Conservation (phyloP, 169 alveolate genomes). For the Cryptosporidium ryanae region DNA sequence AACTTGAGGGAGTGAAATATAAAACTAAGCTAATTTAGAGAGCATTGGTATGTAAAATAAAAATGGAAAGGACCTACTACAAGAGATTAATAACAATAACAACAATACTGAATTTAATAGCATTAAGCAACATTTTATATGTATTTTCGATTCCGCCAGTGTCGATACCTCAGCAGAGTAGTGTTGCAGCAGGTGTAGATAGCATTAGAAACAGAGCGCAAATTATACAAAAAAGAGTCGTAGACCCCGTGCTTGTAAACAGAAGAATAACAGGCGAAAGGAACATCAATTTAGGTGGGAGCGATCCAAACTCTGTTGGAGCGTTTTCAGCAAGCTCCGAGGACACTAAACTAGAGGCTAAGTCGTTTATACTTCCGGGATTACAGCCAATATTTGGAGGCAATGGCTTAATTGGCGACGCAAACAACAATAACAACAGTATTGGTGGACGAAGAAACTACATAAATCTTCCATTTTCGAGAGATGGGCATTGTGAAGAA, state of each 20-base stretch:
- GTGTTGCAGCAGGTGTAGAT: slow-evolving; percentile 19
- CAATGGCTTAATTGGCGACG: neutral
- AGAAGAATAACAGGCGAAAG: slow-evolving; percentile 31
- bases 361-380: slow-evolving; percentile 12
- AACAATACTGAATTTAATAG: too few relatives aligned
- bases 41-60: too few relatives aligned
- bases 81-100: too few relatives aligned
- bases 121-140: neutral
- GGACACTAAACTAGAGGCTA: slow-evolving; percentile 23
- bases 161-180: neutral
- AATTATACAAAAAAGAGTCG: slow-evolving; percentile 39
- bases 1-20: too few relatives aligned
- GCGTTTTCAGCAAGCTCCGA: slow-evolving; percentile 5
- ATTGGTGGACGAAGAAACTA: slow-evolving; percentile 20
- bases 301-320: slow-evolving; percentile 4
- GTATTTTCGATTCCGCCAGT: neutral
- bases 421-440: neutral
- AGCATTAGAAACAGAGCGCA: slow-evolving; percentile 31
- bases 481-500: slow-evolving; percentile 73
- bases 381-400: slow-evolving; percentile 61
- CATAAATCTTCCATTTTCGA: slow-evolving; percentile 34
- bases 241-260: slow-evolving; percentile 13
- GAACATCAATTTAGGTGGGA: neutral
- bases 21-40: too few relatives aligned
- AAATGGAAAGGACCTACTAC: too few relatives aligned